Evolutionary conservation across 1,284 basidiomycete genomes (phyloP).

Genomic region (Testicularia cyperi): DNA sequence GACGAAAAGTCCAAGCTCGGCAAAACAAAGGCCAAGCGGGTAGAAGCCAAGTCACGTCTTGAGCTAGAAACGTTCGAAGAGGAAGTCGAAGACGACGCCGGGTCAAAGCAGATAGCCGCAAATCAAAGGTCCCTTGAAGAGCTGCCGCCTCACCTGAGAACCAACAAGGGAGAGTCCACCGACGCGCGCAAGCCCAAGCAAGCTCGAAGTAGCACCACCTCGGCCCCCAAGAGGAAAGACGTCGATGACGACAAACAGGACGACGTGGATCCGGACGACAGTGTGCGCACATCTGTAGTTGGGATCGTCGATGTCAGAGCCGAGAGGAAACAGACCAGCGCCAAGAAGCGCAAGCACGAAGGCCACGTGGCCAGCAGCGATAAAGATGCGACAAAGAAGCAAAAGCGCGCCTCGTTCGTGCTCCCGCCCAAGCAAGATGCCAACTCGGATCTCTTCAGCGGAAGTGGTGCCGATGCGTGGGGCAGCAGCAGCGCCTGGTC

Average conservation of each 20-base stretch:
- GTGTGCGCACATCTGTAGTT: constrained; percentile 16
- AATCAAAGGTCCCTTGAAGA: too few relatives aligned
- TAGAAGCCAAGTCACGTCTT: constrained; percentile 8
- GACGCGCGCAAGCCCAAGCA: too few relatives aligned
- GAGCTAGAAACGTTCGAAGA: constrained; percentile 22
- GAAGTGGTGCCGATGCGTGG: constrained; percentile 22
- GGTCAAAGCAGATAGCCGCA: too few relatives aligned
- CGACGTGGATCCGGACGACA: constrained; percentile 9
- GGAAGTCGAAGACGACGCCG: too few relatives aligned
- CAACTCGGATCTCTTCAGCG: too few relatives aligned
- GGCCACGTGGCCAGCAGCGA: too few relatives aligned
- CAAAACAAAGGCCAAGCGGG: constrained; percentile 16
- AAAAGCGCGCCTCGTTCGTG: constrained; percentile 2
- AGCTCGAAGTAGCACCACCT: too few relatives aligned
- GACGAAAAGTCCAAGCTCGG: constrained; percentile 6
- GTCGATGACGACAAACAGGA: constrained; percentile 1
- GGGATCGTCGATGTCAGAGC: constrained; percentile 25
- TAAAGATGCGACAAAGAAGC: not conserved
- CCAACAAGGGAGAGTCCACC: too few relatives aligned
- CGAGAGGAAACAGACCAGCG: constrained; percentile 3
- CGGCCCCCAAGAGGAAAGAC: not conserved
- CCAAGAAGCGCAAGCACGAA: constrained; percentile 3
- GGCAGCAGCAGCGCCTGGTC: constrained; percentile 15
- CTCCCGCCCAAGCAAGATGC: too few relatives aligned
- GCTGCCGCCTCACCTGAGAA: too few relatives aligned